phyloP scores from a whole-genome alignment of 2,329 filamentous ascomycete species.

The Aspergillus oerlinghausenensis region DNA sequence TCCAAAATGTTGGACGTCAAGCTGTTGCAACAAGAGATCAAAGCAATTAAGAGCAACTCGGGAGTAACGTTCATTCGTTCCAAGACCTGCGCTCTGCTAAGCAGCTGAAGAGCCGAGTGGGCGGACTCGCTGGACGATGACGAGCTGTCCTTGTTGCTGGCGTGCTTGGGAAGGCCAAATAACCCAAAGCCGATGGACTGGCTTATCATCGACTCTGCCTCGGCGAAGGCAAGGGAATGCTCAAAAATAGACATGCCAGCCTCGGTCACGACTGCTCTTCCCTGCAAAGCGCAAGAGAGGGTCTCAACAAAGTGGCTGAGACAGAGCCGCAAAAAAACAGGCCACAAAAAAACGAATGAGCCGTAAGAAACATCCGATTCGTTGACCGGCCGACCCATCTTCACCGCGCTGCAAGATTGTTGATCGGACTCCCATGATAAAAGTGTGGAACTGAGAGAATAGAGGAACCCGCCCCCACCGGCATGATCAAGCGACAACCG shows the following conservation, averaged over 20 bases:
- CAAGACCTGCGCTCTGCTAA: slow-evolving; percentile 56
- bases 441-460: slow-evolving; percentile 66
- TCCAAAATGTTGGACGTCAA: slow-evolving; percentile 79
- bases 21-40: slow-evolving; percentile 87
- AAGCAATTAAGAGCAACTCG: slow-evolving; percentile 78
- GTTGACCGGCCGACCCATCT: slow-evolving; percentile 60
- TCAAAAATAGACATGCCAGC: slow-evolving; percentile 96
- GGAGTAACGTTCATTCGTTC: slow-evolving; percentile 81
- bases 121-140: slow-evolving; percentile 17
- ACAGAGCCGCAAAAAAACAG: slow-evolving; percentile 50
- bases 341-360: slow-evolving; percentile 65
- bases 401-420: slow-evolving; percentile 68
- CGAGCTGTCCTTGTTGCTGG: slow-evolving; percentile 43
- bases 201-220: slow-evolving; percentile 83
- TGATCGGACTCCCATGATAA: slow-evolving; percentile 70
- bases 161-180: slow-evolving; percentile 50
- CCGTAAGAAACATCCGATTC: slow-evolving; percentile 60
- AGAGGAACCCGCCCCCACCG: slow-evolving; percentile 64
- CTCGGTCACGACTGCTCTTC: slow-evolving; percentile 72
- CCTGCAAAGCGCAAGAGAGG: slow-evolving; percentile 80
- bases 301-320: slow-evolving; percentile 86
- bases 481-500: slow-evolving; percentile 66
- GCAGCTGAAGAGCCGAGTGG: slow-evolving; percentile 32
- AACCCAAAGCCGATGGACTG: slow-evolving; percentile 70
- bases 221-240: slow-evolving; percentile 90